Evolutionary conservation across 768 basidiomycete species (phyloP), one percentile per base, ranked within the genome.

Genomic region (Tubosaeta sp.): DNA sequence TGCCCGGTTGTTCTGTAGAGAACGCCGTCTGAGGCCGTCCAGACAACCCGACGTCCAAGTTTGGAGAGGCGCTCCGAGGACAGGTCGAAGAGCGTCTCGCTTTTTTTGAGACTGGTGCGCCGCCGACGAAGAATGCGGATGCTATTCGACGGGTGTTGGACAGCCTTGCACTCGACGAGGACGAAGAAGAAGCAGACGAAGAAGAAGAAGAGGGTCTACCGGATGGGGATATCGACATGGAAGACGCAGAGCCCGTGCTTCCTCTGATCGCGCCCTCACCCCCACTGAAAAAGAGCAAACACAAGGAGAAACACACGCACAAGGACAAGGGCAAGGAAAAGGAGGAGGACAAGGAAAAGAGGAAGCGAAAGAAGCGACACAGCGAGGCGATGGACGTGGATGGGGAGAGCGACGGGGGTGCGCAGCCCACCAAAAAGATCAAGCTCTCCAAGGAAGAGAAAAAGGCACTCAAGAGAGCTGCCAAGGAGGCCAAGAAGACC

Each of bases 61-160:
- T 94, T 60, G 97, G 97, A 57, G 94, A 97, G 65, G 97, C 94
- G 4, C 81, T 99, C 10, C 82, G 90, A 5, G 78, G 81, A 6
- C 97, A 99, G 72, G 97, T 99, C 13, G 95, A 98, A 68, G 95
- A 98, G 70, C 85, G 97, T 12, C 78, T 99, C 4, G 76, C 78
- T 53, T 98, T 98, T 76, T 99, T 97, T 74, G 94, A 95, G 70
- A 88, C 84, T 0, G 95, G 95, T 6, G 81, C 80, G 8, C 83
- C 93, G 9, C 95, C 95, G 19, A 81, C 83, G 26, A 98, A 94
- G 75, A 97, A 91, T 51, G 79, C 90, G 25, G 94, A 95, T 55
- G 89, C 87, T n/a, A 93, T 97, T 56, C 83, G 86, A 56, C 91
- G 88, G 68, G 94, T 95, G 16, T 63, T 95, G 54, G 83, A 88